Evolutionary conservation across 371 early-diverging fungal species (phyloP).

Genomic region (Mortierella sp.): DNA sequence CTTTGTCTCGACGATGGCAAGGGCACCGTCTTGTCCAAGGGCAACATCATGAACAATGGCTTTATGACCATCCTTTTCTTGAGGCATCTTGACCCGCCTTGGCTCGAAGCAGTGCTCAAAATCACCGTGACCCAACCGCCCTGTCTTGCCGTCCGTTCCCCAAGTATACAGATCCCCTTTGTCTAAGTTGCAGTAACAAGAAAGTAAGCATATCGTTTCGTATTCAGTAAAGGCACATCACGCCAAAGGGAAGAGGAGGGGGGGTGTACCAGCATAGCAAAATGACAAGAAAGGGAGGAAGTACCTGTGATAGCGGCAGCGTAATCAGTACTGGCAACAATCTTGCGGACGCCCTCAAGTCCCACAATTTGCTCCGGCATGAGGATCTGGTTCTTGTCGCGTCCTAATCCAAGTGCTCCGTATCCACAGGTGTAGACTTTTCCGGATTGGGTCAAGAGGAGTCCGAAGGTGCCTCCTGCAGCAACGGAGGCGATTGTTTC

Average conservation of each 20-base stretch:
- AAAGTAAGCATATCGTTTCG: not conserved
- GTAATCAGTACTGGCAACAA: slow-evolving; percentile 73
- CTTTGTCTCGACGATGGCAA: slow-evolving; percentile 56
- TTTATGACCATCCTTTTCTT: slow-evolving; percentile 32
- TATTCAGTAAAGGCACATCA: not conserved
- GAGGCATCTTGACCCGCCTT: slow-evolving; percentile 57
- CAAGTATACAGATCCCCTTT: slow-evolving; percentile 70
- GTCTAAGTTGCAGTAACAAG: slow-evolving; percentile 29
- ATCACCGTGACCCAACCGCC: slow-evolving; percentile 66
- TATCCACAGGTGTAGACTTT: slow-evolving; percentile 80
- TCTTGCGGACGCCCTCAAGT: slow-evolving; percentile 53
- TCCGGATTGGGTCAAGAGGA: slow-evolving; percentile 73
- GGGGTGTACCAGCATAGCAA: not conserved
- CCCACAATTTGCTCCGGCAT: slow-evolving; percentile 58
- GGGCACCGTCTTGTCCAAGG: slow-evolving; percentile 66
- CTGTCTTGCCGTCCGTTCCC: slow-evolving; percentile 70
- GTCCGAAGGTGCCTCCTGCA: slow-evolving; percentile 81
- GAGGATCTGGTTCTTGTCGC: slow-evolving; percentile 63
- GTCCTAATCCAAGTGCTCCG: slow-evolving; percentile 78
- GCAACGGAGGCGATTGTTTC: slow-evolving; percentile 70
- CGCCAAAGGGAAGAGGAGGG: not conserved
- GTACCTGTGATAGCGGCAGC: slow-evolving; percentile 73
- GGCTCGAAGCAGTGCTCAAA: slow-evolving; percentile 64
- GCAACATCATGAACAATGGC: slow-evolving; percentile 61
- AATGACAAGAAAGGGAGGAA: not conserved